Base-by-base conservation (phyloP, 495 filamentous ascomycete species). In the Venustampulla echinocandica region DNA sequence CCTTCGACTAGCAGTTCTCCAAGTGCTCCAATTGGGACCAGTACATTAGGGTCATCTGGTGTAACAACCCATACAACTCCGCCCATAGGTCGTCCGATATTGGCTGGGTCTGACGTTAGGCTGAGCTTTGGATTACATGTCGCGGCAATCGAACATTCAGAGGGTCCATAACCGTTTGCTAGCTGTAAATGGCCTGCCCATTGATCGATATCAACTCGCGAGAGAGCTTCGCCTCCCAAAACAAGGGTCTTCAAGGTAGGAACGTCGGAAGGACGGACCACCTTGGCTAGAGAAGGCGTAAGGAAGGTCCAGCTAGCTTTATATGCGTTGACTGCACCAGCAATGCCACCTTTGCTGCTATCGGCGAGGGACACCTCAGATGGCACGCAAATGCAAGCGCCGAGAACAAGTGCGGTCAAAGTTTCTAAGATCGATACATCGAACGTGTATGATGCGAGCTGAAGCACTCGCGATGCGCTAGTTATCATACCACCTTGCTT, bases 361-460 rank as follows among this genome's bases (percentile, higher is more conserved):
- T 30, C 27, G n/a, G 13, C 13, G 27, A 72, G 66, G 18, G 73
- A 69, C 28, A 69, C n/a, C 1, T 82, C 71, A 1, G 67, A 69
- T 0, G 73, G 73, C n/a, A 81, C 68, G 53, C 80, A 84, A 6
- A 84, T 64, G 46, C 77, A 81, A 3, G 76, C 80, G 22, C 80
- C 80, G 3, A 62, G 60, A 19, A 59, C 55, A 2, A 78, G 54
- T 0, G 72, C 73, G 42, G 63, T 68, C 2, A 69, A 55, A 57
- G 76, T 74, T 37, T 72, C 70, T 48, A 67, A 64, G 44, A 74
- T 64, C 30, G 64, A 66, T 1, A 72, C 66, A 30, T 74, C 74
- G 37, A 76, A 76, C 10, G 62, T 59, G 50, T 68, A 75, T 4
- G 66, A 65, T 0, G 69, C 65, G 43, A 75, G 74, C 45, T 76